Evolutionary conservation across 208 protist species (phyloP).

Genomic region (Phytomonas sp.): DNA sequence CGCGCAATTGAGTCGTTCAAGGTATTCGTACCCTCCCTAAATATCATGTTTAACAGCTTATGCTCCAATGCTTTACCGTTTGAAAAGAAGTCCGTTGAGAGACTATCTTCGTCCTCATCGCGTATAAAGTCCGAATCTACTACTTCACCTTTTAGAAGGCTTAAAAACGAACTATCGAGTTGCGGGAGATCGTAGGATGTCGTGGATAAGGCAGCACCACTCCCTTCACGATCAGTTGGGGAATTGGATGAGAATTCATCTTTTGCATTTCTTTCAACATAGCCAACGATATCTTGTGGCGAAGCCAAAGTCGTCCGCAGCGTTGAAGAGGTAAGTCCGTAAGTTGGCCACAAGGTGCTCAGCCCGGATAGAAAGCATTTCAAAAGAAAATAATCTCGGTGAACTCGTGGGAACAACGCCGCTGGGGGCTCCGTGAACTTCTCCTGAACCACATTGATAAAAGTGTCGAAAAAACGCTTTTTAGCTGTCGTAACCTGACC

Average conservation of each 20-base stretch:
- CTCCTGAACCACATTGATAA: conserved; percentile 57
- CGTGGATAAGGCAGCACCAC: not conserved
- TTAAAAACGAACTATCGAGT: not conserved
- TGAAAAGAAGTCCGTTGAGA: not conserved
- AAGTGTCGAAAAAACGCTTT: conserved; percentile 21
- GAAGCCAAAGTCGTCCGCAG: not conserved
- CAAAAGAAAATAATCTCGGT: conserved; percentile 49
- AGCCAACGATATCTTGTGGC: not conserved
- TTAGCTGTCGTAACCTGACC: conserved; percentile 21
- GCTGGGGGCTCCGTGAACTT: conserved; percentile 52
- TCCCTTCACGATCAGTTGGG: not conserved
- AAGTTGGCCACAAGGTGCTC: conserved; percentile 29
- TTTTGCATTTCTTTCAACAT: not conserved
- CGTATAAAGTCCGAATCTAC: not conserved
- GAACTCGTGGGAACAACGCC: not conserved
- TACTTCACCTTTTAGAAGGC: not conserved
- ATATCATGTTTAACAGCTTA: not conserved
- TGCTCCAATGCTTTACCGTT: not conserved
- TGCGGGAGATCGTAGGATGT: not conserved
- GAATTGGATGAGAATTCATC: not conserved
- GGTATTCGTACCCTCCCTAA: not conserved
- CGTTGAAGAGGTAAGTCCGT: conserved; percentile 11
- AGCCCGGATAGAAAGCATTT: conserved; percentile 53
- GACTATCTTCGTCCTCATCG: not conserved
- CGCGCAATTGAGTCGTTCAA: not conserved